Conservation (phyloP, 1,284 basidiomycete genomes). For the Anthracocystis panici-leucophaei region DNA sequence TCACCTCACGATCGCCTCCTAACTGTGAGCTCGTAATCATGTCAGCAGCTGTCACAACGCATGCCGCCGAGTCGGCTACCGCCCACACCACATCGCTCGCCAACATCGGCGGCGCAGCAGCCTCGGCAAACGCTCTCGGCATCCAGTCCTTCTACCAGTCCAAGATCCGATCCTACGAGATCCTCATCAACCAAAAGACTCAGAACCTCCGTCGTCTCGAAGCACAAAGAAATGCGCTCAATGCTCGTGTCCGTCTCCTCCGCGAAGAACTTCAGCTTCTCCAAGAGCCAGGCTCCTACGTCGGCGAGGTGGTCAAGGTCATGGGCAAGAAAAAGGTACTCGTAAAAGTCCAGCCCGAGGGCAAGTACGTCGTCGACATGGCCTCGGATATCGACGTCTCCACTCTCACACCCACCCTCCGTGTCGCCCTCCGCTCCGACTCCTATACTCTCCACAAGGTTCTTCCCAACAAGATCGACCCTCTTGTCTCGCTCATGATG, state of each 20-base stretch:
- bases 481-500: conserved; percentile 78
- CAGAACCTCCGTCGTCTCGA: conserved; percentile 95
- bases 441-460: conserved; percentile 78
- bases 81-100: conserved; percentile 21
- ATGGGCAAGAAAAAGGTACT: conserved; percentile 99
- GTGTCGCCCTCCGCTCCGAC: conserved; percentile 95
- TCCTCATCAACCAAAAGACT: conserved; percentile 93
- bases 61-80: conserved; percentile 28
- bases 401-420: conserved; percentile 84
- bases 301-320: conserved; percentile 96
- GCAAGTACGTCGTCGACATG: conserved; percentile 98
- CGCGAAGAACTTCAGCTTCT: conserved; percentile 93
- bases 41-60: conserved; percentile 46
- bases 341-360: conserved; percentile 98
- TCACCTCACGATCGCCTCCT: not conserved
- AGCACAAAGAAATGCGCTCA: conserved; percentile 95
- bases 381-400: conserved; percentile 87
- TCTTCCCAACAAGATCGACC: conserved; percentile 69
- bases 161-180: conserved; percentile 92
- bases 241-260: conserved; percentile 85
- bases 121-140: conserved; percentile 51
- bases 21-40: conserved; percentile 10
- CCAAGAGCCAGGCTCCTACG: conserved; percentile 96
- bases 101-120: conserved; percentile 47
- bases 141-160: conserved; percentile 88